Evolutionary conservation across 176 grass and related monocot genomes (phyloP).

Genomic region (Hyparrhenia diplandra): DNA sequence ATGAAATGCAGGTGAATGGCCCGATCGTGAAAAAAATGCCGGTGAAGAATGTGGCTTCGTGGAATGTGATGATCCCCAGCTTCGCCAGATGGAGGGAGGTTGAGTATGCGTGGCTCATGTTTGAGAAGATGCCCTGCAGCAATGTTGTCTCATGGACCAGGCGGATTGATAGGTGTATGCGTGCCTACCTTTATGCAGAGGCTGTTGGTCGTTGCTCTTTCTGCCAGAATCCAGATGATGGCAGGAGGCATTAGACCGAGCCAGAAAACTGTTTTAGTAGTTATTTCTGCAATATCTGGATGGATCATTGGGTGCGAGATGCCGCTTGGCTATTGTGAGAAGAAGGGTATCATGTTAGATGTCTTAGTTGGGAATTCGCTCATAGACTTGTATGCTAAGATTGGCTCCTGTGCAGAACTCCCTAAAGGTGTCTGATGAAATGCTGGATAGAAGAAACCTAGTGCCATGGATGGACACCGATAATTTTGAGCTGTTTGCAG

Average conservation of each 20-base stretch:
- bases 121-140: conserved; percentile 40
- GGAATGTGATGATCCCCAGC: conserved; percentile 55
- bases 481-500: conserved; percentile 45
- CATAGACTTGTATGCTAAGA: conserved; percentile 51
- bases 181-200: conserved; percentile 8
- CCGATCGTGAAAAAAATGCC: too few species aligned
- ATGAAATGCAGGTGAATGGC: too few species aligned
- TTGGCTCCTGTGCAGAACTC: conserved; percentile 49
- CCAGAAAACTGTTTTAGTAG: conserved; percentile 43
- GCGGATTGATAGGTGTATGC: conserved; percentile 35
- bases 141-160: conserved; percentile 24
- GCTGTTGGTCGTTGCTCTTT: conserved; percentile 45
- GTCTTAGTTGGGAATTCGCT: conserved; percentile 45
- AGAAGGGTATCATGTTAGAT: conserved; percentile 34
- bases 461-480: conserved; percentile 74
- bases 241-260: conserved; percentile 17
- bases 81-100: conserved; percentile 32
- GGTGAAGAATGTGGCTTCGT: conserved; percentile 33
- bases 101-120: conserved; percentile 30
- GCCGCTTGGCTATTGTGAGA: conserved; percentile 37
- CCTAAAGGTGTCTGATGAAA: conserved; percentile 29
- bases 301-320: conserved; percentile 16
- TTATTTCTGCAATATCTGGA: conserved; percentile 40
- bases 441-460: conserved; percentile 40
- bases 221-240: conserved; percentile 45